Evolutionary conservation across 495 filamentous ascomycete genomes (phyloP).

Genomic region (Hypoxylon lenormandii): DNA sequence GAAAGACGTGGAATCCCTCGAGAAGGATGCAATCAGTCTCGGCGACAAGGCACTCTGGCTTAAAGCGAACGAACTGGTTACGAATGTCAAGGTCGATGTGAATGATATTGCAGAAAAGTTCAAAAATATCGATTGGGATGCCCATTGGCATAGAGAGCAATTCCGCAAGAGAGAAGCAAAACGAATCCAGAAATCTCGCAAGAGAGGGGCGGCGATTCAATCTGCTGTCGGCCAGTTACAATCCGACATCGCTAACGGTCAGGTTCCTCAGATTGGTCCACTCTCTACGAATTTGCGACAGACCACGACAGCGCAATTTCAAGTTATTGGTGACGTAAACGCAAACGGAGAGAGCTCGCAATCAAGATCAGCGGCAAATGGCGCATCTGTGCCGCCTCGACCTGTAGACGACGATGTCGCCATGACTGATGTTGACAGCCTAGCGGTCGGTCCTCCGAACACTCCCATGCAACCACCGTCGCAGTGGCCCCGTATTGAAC

Average conservation of each 20-base stretch:
- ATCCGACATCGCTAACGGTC: constrained; percentile 51
- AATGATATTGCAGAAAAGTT: constrained; percentile 74
- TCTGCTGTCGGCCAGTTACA: constrained; percentile 54
- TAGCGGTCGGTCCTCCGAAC: constrained; percentile 49
- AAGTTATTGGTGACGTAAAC: constrained; percentile 62
- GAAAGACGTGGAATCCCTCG: constrained; percentile 82
- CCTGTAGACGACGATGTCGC: constrained; percentile 65
- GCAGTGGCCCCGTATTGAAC: constrained; percentile 45
- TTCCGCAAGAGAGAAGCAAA: constrained; percentile 71
- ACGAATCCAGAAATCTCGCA: constrained; percentile 68
- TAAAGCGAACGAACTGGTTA: constrained; percentile 87
- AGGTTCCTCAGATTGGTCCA: constrained; percentile 49
- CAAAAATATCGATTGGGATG: constrained; percentile 55
- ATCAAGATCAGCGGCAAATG: constrained; percentile 71
- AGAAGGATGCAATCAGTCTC: constrained; percentile 80
- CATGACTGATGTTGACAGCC: constrained; percentile 71
- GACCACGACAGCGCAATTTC: constrained; percentile 61
- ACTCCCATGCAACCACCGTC: constrained; percentile 54
- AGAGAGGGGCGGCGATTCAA: constrained; percentile 65
- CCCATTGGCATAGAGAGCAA: constrained; percentile 78
- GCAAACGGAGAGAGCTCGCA: constrained; percentile 65
- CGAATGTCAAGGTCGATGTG: constrained; percentile 93
- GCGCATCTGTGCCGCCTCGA: constrained; percentile 70
- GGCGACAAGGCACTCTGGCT: constrained; percentile 81
- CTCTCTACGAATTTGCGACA: constrained; percentile 65